Evolutionary conservation across 306 rosid species (phyloP), one percentile per base, ranked within the genome.

Genomic region (Vigna nakashimae): DNA sequence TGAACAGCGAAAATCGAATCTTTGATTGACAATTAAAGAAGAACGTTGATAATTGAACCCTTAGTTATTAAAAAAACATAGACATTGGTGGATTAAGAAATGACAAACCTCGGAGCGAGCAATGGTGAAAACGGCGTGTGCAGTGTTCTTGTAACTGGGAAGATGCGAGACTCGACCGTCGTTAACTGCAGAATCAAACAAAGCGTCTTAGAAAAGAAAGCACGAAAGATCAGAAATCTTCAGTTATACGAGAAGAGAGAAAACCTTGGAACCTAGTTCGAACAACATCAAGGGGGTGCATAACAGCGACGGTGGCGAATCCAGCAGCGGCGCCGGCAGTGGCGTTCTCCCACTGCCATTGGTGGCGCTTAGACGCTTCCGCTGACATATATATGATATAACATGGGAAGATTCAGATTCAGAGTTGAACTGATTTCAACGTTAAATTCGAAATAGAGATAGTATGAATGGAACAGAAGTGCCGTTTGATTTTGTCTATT

Each of bases 231-330:
- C 32, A 58, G 40, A 51, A 60, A 57, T 40, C 34, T 52, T 40
- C 55, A 12, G 20, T 43, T 40, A 34, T 15, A 55, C 5, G 62
- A 22, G 69, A 46, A 34, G 22, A 16, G 57, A 38, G 32, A 46
- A 12, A 58, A 90, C 98, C 98, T 90, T 96, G 98, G 83, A 95
- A 95, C 60, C 98, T 89, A 62, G 99, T 92, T 65, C 98, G 92
- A 71, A 95, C 97, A 42, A 95, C 94, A 80, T 95, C 99, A 24
- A 95, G 96, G 38, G 99, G 99, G 32, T 95, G 99, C 96, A 87
- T 79, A 5, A 82, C 83, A 4, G 91, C 92, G 14, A 94, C 97
- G 15, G 98, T 90, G 80, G 91, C 87, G 75, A 94, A 92, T 2
- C 98, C 98, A 1, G 98, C 98, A 15, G 82, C 38, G 75, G 97